Evolutionary conservation across 768 basidiomycete species (phyloP), one percentile per base, ranked within the genome.

Genomic region (Ramaria sp.): DNA sequence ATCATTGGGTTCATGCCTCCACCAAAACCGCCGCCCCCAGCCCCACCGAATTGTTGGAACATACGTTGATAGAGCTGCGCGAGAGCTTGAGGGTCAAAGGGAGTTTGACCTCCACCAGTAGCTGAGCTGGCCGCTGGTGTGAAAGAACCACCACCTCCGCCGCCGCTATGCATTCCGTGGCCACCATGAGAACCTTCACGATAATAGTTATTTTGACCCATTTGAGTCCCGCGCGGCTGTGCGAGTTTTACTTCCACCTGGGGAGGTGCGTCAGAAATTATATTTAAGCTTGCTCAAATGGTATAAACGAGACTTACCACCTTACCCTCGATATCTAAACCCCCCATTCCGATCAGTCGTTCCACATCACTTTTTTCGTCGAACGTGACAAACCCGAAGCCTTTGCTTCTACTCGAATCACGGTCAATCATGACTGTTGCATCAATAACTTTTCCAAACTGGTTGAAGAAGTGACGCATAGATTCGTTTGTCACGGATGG

Each of bases 371-470:
- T 85, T 58, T 90, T 86, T 65, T 93, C 87, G 39, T 69, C 73
- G 63, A 97, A 95, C 0, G 92, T 95, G 10, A 98, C 90, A 65
- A 99, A 99, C 0, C 94, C 96, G 60, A 99, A 99, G 12, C 96
- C 96, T 67, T 98, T 96, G 70, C 89, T 93, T 48, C 92, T 72
- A 24, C 79, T 87, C 3, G 92, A 93, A 68, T 97, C 93, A 42
- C 92, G 85, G 69, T 99, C 96, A 61, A 96, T 77, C 96, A 98
- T 99, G 61, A 99, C 92, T 0, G 95, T 98, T 43, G 95, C 93
- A 67, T 99, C 95, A 62, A 96, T 87, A 59, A 99, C 93, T 60
- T 84, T 85, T 57, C 96, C 96, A 61, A 88, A 98, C 65, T 94
- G 87, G 41, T 84, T 82, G 70, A 98, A 95, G 71, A 88, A 97